Conservation (phyloP, 23 red algal species). For the Pyropia yezoensis region DNA sequence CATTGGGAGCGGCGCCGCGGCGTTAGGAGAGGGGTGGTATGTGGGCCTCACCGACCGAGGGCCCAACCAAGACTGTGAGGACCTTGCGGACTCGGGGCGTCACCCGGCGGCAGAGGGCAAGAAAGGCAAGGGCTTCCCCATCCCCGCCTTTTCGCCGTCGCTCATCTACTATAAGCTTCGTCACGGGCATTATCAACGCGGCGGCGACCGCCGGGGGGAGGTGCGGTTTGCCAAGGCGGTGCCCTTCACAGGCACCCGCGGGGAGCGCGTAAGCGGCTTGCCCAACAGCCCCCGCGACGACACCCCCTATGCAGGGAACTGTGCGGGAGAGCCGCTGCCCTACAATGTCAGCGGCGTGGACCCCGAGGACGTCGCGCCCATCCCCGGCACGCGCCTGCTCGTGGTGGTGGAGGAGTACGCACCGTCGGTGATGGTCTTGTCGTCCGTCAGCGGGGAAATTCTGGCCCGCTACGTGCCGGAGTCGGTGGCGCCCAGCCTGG, state of each 20-base stretch:
- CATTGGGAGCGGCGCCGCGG: constrained; percentile 21
- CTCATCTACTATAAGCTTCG: too few relatives aligned
- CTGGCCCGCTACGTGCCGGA: constrained; percentile 34
- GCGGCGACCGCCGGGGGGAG: background rate
- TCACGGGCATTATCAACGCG: too few relatives aligned
- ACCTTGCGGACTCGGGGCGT: constrained; percentile 7
- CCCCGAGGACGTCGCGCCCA: constrained; percentile 40
- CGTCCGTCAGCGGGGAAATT: constrained; percentile 13
- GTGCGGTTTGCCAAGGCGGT: constrained; percentile 19
- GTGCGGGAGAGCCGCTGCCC: constrained; percentile 13
- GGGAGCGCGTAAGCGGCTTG: constrained; percentile 18
- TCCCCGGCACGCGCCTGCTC: constrained; percentile 18
- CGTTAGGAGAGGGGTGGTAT: background rate
- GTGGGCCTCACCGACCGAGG: constrained; percentile 43
- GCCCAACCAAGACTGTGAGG: constrained; percentile 46
- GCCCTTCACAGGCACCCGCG: background rate
- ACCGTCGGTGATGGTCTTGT: constrained; percentile 35
- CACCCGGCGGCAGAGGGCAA: constrained; percentile 22
- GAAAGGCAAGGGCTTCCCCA: constrained; percentile 28
- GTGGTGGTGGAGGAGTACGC: constrained; percentile 65
- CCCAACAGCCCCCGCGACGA: constrained; percentile 34
- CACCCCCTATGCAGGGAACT: constrained; percentile 35
- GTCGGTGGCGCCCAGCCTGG: constrained; percentile 1
- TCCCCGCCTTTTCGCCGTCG: constrained; percentile 12
- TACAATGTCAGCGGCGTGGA: constrained; percentile 36